phyloP scores from a whole-genome alignment of 805 yeast genomes.

The Danielozyma ontarioensis region DNA sequence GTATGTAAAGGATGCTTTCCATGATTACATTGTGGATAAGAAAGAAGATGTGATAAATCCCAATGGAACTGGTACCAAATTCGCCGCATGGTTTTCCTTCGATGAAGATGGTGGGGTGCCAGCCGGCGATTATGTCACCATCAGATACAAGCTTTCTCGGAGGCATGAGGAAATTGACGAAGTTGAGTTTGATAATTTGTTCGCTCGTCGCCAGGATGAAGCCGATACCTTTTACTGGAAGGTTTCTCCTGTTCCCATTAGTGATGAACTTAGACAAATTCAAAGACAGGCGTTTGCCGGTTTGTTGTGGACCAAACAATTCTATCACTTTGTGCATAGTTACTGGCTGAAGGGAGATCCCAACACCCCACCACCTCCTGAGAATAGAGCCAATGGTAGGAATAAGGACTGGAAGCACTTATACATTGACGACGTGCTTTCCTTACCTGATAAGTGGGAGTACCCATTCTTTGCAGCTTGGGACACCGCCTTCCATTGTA shows the following conservation, averaged over 20 bases:
- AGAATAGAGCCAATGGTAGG: conserved; percentile 79
- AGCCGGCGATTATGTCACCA: conserved; percentile 80
- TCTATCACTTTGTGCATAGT: conserved; percentile 77
- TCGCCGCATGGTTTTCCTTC: conserved; percentile 79
- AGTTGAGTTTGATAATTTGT: conserved; percentile 62
- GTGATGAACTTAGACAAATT: conserved; percentile 71
- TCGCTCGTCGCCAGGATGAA: conserved; percentile 72
- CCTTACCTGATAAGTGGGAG: conserved; percentile 94
- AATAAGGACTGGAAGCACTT: conserved; percentile 86
- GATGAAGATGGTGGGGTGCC: conserved; percentile 76
- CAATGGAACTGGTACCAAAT: conserved; percentile 67
- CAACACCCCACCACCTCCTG: conserved; percentile 64
- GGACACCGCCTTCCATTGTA: conserved; percentile 95
- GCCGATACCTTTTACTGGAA: conserved; percentile 93
- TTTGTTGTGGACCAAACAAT: conserved; percentile 88
- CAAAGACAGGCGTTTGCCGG: conserved; percentile 96
- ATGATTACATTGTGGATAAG: conserved; percentile 68
- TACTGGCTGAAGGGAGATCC: conserved; percentile 91
- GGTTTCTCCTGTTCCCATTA: conserved; percentile 77
- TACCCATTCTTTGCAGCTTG: conserved; percentile 95
- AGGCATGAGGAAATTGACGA: conserved; percentile 53
- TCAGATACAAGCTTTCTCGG: conserved; percentile 65
- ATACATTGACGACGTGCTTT: conserved; percentile 80
- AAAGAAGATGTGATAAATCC: conserved; percentile 65
- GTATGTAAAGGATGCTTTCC: conserved; percentile 87